Evolutionary conservation across 2,329 filamentous ascomycete species (phyloP), one percentile per base, ranked within the genome.

Genomic region (Neonectria hederae): DNA sequence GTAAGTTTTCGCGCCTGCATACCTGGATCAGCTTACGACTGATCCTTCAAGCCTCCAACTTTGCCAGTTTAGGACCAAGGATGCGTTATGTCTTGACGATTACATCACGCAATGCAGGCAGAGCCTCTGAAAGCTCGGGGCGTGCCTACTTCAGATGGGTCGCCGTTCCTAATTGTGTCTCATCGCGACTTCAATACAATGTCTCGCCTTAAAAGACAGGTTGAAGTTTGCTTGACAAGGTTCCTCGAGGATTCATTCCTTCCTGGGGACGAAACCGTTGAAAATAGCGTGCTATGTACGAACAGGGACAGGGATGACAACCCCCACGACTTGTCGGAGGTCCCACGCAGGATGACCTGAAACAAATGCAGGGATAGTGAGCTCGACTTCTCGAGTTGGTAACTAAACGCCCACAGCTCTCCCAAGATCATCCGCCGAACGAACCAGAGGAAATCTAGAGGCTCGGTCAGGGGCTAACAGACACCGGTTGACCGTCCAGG

Each of bases 271-370:
- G 43, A 57, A 57, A 54, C 56, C 46, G 52, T 66, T 55, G 46
- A 59, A 55, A 63, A 62, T 59, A 45, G 59, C 40, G 60, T n/a
- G n/a, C n/a, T n/a, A n/a, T n/a, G n/a, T 58, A 52, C 28, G 63
- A 67, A 67, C 53, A 55, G 43, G 56, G 54, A 48, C 66, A 65
- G 55, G 69, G 69, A 65, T 67, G 46, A 59, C n/a, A 60, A 55
- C 64, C 63, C 67, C 69, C 62, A 56, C 65, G 67, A 53, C 65
- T 45, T 59, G 71, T 38, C 35, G 14, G 35, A 38, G 35, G 35
- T 71, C 63, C 71, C 71, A 71, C 69, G 67, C 21, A 55, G 60
- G 51, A 64, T 53, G 54, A 74, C 72, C 72, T 74, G 72, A 74
- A 74, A 74, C 72, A 72, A 54, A 62, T 54, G 57, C 70, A 67